These are phyloP conservation scores for Fraxinus cuspidata DNA, from an alignment of 257 asterid species.

Conservation along the genomic window DNA sequence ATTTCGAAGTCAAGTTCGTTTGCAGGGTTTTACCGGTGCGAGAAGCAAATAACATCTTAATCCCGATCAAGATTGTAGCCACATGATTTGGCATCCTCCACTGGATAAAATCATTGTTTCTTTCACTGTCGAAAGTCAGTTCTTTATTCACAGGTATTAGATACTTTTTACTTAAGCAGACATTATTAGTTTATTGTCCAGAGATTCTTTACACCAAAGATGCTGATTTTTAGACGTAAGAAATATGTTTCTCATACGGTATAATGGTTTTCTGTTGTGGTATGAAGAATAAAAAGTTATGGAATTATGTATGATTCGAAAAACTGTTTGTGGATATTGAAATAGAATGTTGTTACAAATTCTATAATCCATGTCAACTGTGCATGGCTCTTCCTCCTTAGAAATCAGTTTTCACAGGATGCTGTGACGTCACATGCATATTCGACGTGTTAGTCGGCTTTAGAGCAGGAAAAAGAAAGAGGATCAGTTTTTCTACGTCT, in stretches of 20 bases:
- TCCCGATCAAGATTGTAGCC: background rate
- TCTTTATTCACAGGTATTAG: background rate
- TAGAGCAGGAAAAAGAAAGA: too few species aligned
- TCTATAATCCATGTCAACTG: too few species aligned
- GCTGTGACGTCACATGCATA: too few species aligned
- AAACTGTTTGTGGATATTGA: too few species aligned
- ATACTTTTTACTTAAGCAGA: background rate
- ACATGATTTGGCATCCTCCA: background rate
- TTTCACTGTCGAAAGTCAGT: background rate
- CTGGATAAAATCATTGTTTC: slow-evolving; percentile 1
- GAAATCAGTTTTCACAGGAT: too few species aligned
- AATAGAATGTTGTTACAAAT: too few species aligned
- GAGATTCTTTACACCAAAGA: background rate
- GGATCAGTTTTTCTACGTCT: too few species aligned
- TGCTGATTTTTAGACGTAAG: background rate
- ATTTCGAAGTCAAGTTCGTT: slow-evolving; percentile 1
- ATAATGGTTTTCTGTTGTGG: background rate
- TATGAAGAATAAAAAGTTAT: background rate
- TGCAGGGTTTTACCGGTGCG: background rate
- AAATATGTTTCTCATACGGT: background rate
- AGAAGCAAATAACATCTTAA: background rate
- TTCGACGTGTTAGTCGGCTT: too few species aligned
- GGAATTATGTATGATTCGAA: too few species aligned
- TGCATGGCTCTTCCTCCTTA: too few species aligned
- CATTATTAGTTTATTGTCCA: background rate